Evolutionary conservation across 768 basidiomycete species (phyloP).

Genomic region (Boletus edulis): DNA sequence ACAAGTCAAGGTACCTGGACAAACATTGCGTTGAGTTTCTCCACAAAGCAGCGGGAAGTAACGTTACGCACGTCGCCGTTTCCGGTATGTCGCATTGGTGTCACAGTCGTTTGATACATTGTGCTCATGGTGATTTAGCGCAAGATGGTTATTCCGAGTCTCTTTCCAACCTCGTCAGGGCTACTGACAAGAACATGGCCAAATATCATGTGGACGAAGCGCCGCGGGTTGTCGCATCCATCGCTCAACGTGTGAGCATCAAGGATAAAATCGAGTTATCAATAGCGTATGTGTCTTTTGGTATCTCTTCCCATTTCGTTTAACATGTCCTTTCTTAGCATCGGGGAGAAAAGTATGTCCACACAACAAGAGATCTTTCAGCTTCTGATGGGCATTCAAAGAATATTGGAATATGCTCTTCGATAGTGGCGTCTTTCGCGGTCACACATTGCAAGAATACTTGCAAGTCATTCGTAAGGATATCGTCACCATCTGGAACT

Average conservation of each 20-base stretch:
- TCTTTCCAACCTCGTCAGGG: slow-evolving; percentile 1
- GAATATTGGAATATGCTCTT: slow-evolving; percentile 12
- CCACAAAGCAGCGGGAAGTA: background rate
- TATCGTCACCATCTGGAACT: slow-evolving; percentile 10
- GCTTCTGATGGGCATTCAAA: background rate
- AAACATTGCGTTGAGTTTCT: slow-evolving; percentile 2
- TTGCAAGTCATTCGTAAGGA: slow-evolving; percentile 9
- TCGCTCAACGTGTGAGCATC: slow-evolving; percentile 14
- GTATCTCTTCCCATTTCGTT: background rate
- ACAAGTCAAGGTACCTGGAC: background rate
- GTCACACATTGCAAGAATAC: slow-evolving; percentile 6
- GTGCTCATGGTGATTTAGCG: background rate
- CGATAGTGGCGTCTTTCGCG: slow-evolving; percentile 2
- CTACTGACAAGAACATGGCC: slow-evolving; percentile 4
- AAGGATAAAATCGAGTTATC: slow-evolving; percentile 15
- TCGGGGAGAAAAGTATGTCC: slow-evolving; percentile 14
- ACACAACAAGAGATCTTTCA: too few species aligned
- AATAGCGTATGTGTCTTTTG: background rate
- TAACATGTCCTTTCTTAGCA: background rate
- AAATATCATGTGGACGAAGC: slow-evolving; percentile 7
- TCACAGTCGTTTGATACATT: background rate
- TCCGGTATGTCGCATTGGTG: slow-evolving; percentile 6
- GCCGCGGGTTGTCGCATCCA: slow-evolving; percentile 4
- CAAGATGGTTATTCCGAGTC: background rate
- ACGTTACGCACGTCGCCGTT: background rate